Percentiles rank a stretch among this genome's conserved stretches.
phyloP scores from a whole-genome alignment of 1,284 basidiomycete genomes.

The Porogramme epimiltina region DNA sequence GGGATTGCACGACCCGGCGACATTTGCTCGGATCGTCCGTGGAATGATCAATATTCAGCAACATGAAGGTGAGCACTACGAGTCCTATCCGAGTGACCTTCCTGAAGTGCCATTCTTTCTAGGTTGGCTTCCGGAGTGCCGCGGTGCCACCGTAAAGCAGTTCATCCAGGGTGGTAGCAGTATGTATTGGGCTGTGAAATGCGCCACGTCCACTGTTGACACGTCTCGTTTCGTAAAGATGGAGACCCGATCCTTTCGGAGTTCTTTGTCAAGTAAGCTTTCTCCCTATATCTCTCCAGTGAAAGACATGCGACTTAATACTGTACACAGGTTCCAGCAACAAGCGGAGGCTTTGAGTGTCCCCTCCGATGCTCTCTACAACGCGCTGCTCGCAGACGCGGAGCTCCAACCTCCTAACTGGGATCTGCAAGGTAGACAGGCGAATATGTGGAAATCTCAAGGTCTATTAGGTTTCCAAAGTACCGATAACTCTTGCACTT shows the following conservation, averaged over 20 bases:
- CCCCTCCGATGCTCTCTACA: constrained; percentile 49
- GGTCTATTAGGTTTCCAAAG: constrained; percentile 12
- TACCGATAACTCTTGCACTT: too few species aligned
- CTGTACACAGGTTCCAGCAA: constrained; percentile 43
- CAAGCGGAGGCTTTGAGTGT: constrained; percentile 49
- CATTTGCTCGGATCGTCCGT: constrained; percentile 57
- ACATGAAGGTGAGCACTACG: constrained; percentile 50
- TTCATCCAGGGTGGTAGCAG: constrained; percentile 70
- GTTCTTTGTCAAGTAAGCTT: constrained; percentile 72
- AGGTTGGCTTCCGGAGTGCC: constrained; percentile 69
- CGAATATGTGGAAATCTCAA: constrained; percentile 53
- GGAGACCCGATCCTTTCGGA: constrained; percentile 66
- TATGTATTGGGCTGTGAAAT: constrained; percentile 33
- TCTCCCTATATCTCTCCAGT: not conserved
- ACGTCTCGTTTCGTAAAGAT: constrained; percentile 36
- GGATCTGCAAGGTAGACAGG: constrained; percentile 66
- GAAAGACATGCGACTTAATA: not conserved
- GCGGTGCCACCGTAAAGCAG: constrained; percentile 48
- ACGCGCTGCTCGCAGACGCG: constrained; percentile 58
- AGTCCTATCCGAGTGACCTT: not conserved
- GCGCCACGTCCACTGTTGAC: not conserved
- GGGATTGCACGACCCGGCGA: constrained; percentile 59
- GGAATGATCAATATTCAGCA: constrained; percentile 69
- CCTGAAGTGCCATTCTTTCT: not conserved
- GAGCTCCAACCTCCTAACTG: constrained; percentile 60